These are phyloP conservation scores for Microstegium vimineum DNA, from an alignment of 176 grass and related monocot species.

Conservation along the genomic window DNA sequence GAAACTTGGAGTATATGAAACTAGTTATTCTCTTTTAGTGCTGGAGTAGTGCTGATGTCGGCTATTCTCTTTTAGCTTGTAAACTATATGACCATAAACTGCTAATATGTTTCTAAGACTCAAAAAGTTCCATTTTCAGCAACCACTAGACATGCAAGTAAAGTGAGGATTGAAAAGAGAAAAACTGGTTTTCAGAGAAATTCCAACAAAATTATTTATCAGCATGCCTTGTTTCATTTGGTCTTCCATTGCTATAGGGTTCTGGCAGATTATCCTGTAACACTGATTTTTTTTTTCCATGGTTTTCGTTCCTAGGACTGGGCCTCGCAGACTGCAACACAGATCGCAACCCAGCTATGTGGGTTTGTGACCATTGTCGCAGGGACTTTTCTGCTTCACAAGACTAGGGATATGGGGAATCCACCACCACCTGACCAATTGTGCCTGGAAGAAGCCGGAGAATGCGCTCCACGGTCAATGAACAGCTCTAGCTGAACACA, in stretches of 20 bases:
- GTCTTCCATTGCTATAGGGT: background rate
- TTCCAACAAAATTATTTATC: background rate
- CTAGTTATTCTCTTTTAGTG: background rate
- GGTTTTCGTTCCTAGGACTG: constrained; percentile 54
- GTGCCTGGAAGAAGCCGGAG: constrained; percentile 29
- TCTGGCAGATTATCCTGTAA: background rate
- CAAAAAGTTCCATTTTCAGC: background rate
- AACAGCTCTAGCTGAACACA: constrained; percentile 20
- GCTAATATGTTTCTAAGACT: background rate
- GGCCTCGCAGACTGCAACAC: constrained; percentile 48
- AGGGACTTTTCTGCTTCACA: constrained; percentile 80
- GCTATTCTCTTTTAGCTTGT: background rate
- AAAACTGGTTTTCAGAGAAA: background rate
- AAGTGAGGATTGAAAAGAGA: background rate
- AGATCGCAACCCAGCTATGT: constrained; percentile 63
- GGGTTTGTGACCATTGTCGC: constrained; percentile 70
- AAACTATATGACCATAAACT: background rate
- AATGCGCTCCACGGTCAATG: constrained; percentile 10
- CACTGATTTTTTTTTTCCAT: constrained; percentile 10
- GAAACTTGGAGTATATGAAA: background rate
- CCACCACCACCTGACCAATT: constrained; percentile 32
- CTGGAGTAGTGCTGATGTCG: too few relatives aligned
- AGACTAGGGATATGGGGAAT: constrained; percentile 60
- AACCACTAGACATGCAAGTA: background rate
- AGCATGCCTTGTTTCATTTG: background rate